Base-by-base conservation (phyloP, 2,329 filamentous ascomycete genomes). In the Periconia macrospinosa region DNA sequence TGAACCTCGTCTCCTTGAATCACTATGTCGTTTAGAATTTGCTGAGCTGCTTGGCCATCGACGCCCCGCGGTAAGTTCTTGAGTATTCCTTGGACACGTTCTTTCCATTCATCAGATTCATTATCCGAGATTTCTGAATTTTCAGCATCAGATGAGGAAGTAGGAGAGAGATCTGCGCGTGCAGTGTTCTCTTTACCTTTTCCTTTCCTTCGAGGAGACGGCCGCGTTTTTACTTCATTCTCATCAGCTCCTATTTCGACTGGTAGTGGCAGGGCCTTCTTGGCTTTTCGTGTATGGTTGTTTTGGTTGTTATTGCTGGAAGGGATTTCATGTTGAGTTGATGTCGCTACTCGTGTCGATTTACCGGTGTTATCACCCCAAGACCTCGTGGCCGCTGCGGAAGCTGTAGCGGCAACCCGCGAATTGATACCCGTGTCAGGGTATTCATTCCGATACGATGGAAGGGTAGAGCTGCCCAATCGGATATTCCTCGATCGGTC, bases 11-110 rank as follows among this genome's bases (percentile, higher is more conserved):
- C 94, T 7, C 94, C 94, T 58, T 93, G 86, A 14, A 97, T 88
- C 2, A 99, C 89, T 55, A 99, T 95, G 61, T 99, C 94, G 66
- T 97, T 97, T 53, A 97, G 81, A 30, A 99, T 97, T 57, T 97
- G 91, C 66, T 90, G 90, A 0, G 93, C 94, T 3, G 92, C 90
- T 23, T 82, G 79, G 60, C 88, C 84, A 67, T 99, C 94, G 2
- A 97, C 85, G 0, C 92, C 92, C 49, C 86, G 83, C 0, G 92
- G 92, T 1, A 97, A 76, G 52, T 88, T 87, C 67, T 90, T 91
- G 67, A 97, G 77, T 19, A 96, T 67, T 9, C 65, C 55, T 5
- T 64, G 60, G 8, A 67, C 65, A 19, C 65, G 60, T 30, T 60
- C 65, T 52, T 69, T 71, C 73, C 73, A 75, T 52, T 69, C 70